Conservation (phyloP, 2,329 filamentous ascomycete species). For the Anisogramma anomala region DNA sequence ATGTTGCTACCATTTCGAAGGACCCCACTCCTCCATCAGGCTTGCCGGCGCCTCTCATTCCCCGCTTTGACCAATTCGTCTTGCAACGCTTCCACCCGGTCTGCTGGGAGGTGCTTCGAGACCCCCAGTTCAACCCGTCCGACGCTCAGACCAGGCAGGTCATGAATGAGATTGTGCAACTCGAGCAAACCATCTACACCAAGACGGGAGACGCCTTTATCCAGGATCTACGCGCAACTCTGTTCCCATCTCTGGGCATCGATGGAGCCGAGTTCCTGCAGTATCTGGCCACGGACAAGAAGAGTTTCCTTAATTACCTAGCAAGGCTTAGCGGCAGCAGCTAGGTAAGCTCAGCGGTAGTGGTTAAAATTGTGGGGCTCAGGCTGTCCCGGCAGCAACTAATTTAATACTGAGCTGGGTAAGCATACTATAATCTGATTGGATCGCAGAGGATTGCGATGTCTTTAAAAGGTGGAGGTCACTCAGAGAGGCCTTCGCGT, state of each 20-base stretch:
- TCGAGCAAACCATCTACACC: constrained; percentile 81
- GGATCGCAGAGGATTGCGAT: no score
- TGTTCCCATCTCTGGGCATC: constrained; percentile 55
- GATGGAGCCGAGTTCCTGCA: constrained; percentile 49
- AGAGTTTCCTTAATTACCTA: constrained; percentile 52
- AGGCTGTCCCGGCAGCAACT: no score
- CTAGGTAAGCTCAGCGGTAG: not conserved
- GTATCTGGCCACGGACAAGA: constrained; percentile 48
- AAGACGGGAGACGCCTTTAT: constrained; percentile 82
- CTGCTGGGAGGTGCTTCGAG: constrained; percentile 78
- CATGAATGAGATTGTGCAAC: constrained; percentile 70
- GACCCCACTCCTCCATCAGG: constrained; percentile 39
- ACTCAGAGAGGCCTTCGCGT: not conserved
- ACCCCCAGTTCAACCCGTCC: constrained; percentile 64
- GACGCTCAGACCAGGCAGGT: constrained; percentile 86
- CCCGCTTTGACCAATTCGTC: constrained; percentile 86
- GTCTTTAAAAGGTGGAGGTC: no score
- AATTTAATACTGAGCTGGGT: no score
- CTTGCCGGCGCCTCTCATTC: constrained; percentile 49
- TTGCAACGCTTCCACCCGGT: constrained; percentile 79
- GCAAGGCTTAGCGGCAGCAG: constrained; percentile 29
- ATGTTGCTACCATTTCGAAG: constrained; percentile 48
- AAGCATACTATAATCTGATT: no score
- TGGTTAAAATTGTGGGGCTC: no score
- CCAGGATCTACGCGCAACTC: constrained; percentile 49